Percentiles rank a stretch among this genome's conserved stretches.
Evolutionary conservation across 164 flowering plant genomes (phyloP).

Genomic region (Tetrastigma voinierianum): DNA sequence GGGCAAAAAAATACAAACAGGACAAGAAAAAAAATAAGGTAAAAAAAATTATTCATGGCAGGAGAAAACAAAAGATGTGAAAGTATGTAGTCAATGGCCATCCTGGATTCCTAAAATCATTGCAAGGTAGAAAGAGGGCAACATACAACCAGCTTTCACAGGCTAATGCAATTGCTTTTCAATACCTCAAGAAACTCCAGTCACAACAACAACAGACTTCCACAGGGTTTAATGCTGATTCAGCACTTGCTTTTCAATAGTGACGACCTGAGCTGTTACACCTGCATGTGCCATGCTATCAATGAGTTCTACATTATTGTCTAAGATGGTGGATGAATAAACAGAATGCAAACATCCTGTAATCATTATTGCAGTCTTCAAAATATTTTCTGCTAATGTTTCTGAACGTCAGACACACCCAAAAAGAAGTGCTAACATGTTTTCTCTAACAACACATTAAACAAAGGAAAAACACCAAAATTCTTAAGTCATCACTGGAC

Average conservation of each 20-base stretch:
- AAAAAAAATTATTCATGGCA: neutral
- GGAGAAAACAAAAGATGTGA: neutral
- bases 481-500: too few relatives aligned
- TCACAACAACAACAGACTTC: slow-evolving; percentile 55
- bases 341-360: too few relatives aligned
- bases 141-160: slow-evolving; percentile 68
- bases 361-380: too few relatives aligned
- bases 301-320: too few relatives aligned
- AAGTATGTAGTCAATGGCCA: neutral
- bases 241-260: slow-evolving; percentile 36
- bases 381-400: too few relatives aligned
- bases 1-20: neutral
- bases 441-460: too few relatives aligned
- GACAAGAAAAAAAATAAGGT: neutral
- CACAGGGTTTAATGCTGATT: slow-evolving; percentile 20
- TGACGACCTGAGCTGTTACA: slow-evolving; percentile 41
- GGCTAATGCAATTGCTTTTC: slow-evolving; percentile 52
- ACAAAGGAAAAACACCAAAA: too few relatives aligned
- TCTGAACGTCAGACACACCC: too few relatives aligned
- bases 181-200: slow-evolving; percentile 64
- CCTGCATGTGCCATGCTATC: slow-evolving; percentile 17
- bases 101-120: neutral
- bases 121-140: slow-evolving; percentile 8
- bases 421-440: too few relatives aligned
- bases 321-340: too few relatives aligned